Evolutionary conservation across 1,284 basidiomycete genomes (phyloP), one percentile per base, ranked within the genome.

Genomic region (Boletus sp.): DNA sequence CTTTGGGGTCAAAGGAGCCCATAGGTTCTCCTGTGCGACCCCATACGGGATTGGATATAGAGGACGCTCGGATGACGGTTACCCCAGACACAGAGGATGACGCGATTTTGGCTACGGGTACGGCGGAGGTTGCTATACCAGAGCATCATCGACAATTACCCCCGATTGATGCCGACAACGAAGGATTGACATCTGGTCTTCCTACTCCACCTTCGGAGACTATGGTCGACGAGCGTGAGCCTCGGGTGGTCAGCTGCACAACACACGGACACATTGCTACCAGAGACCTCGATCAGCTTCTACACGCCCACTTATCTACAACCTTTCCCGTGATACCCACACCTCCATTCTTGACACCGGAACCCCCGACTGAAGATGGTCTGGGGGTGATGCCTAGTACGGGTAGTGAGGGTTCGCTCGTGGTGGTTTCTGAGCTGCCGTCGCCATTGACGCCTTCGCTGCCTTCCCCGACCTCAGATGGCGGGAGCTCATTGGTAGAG

Each of bases 191-290:
- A 21, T 58, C 64, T 1, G 16, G 55, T 52, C 57, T 65, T 23
- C 56, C 60, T 11, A 69, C 61, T 17, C 55, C 59, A 4, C 53
- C 56, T 21, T 52, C 40, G 3, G 67, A 60, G 11, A 31, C 25
- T 2, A 44, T 25, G 33, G 11, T 6, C 1, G 38, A 54, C 16
- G 43, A 55, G 4, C 43, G 7, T 14, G 66, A 56, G 8, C 28
- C 31, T 6, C 23, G 13, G 31, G 11, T 30, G 16, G 43, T 27
- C 46, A 33, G 31, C 50, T 30, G 10, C 33, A 23, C 23, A 50
- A 35, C 30, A 23, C 31, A 16, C 21, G 27, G 49, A 40, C 8
- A 27, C 17, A 30, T 10, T 13, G 27, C 17, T 27, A 10, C 25
- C 33, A 46, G 5, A 9, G 30, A 53, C 10, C 8, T 27, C 30